Conservation (phyloP, 768 basidiomycete species). For the Lyophyllum semitale region DNA sequence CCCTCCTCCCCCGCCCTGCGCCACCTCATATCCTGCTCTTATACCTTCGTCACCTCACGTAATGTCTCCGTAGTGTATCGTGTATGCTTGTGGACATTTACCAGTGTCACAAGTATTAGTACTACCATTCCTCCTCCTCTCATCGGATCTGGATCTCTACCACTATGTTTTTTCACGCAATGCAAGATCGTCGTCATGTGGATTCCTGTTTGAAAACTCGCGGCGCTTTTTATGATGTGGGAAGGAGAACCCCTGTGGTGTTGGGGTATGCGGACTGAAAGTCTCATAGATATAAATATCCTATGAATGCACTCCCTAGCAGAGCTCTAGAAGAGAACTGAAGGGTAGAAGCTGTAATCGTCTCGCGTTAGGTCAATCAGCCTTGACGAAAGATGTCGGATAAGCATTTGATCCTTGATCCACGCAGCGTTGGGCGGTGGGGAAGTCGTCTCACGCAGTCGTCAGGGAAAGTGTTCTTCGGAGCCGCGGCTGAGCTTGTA, state of each 20-base stretch:
- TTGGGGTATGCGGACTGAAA: neutral
- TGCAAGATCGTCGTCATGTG: neutral
- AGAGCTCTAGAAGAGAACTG: neutral
- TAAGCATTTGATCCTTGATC: constrained; percentile 6
- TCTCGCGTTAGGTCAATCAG: neutral
- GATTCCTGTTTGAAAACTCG: neutral
- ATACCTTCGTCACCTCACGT: constrained; percentile 3
- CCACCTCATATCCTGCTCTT: constrained; percentile 1
- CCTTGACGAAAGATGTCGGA: constrained; percentile 15
- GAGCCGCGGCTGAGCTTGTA: constrained; percentile 12
- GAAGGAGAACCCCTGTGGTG: neutral
- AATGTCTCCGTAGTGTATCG: constrained; percentile 7
- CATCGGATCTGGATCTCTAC: constrained; percentile 4
- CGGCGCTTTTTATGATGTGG: neutral
- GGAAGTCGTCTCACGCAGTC: neutral
- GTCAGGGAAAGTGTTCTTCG: constrained; percentile 14
- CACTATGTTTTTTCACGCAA: neutral
- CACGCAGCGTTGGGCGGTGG: neutral
- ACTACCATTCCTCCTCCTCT: neutral
- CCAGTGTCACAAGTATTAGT: neutral
- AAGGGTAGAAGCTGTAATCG: neutral
- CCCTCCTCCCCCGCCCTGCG: neutral
- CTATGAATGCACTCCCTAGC: no score
- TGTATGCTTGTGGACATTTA: constrained; percentile 6
- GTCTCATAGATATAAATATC: neutral